Base-by-base conservation (phyloP, 208 protist genomes). In the Leishmania mexicana region DNA sequence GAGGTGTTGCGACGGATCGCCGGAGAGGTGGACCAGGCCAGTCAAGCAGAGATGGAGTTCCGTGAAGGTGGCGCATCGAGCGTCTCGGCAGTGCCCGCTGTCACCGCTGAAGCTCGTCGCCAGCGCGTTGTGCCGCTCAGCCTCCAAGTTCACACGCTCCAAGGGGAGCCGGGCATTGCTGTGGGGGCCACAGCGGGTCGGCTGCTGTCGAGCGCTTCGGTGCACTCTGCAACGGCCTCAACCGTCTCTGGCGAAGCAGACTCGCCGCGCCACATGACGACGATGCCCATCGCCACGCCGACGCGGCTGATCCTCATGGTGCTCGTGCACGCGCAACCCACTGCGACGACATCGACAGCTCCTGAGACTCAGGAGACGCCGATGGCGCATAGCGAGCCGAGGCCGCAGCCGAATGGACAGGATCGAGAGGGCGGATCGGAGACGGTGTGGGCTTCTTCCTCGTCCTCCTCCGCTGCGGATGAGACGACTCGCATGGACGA, bases 241-340 rank as follows among this genome's bases (percentile, higher is more conserved):
- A 78, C 51, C 19, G 28, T 60, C 17, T 85, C 81, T 15, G 81
- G 62, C 15, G 76, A 80, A 42, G 57, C 51, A 17, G 81, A 79
- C 60, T 81, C 81, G 58, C 31, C 70, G 71, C 75, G 58, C 40
- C 60, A 53, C 24, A 64, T 10, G 15, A 35, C 62, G 47, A 57
- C 40, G 24, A 64, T 54, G 8, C 35, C 60, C 17, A 53, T 77
- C 21, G 72, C 75, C 65, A 79, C 58, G 1, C 83, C 78, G 7
- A 86, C 78, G 8, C 72, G 75, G 28, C 67, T 86, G 24, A 76
- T 80, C 65, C 51, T 86, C 75, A 86, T 75, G 15, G 57, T 86
- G 65, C 83, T 86, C 24, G 64, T 83, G 78, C 83, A 86, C 49
- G 74, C 78, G 13, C 62, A 72, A 21, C 45, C 24, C 15, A 65